A percentile compares a stretch with the other conserved stretches of the same genome.
These are phyloP conservation scores for Kurtzmaniella quercitrusa DNA, from an alignment of 1,139 yeast species.

Conservation along the genomic window DNA sequence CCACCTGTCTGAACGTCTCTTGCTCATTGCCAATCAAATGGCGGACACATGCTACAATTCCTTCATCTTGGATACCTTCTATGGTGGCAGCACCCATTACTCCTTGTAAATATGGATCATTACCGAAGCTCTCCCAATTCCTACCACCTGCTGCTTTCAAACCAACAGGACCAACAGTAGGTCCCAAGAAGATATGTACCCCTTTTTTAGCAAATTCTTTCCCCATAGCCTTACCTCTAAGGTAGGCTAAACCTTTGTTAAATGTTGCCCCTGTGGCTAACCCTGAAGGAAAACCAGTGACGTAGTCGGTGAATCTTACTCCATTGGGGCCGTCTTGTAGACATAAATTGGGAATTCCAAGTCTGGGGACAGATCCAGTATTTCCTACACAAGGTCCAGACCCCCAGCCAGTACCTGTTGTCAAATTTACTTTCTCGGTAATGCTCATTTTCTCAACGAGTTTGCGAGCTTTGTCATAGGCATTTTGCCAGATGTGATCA, in stretches of 20 bases:
- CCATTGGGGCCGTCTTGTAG: slow-evolving; percentile 68
- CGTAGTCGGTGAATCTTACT: slow-evolving; percentile 54
- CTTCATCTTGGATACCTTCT: slow-evolving; percentile 56
- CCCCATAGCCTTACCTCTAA: slow-evolving; percentile 57
- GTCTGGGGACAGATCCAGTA: slow-evolving; percentile 56
- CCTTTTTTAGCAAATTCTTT: slow-evolving; percentile 54
- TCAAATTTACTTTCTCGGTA: slow-evolving; percentile 57
- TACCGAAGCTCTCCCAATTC: slow-evolving; percentile 64
- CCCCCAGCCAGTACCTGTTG: slow-evolving; percentile 67
- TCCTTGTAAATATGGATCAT: slow-evolving; percentile 63
- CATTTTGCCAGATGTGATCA: slow-evolving; percentile 50
- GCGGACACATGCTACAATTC: slow-evolving; percentile 52
- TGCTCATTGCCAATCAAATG: slow-evolving; percentile 63
- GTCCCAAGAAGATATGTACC: slow-evolving; percentile 60
- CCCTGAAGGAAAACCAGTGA: slow-evolving; percentile 57
- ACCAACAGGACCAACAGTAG: slow-evolving; percentile 63
- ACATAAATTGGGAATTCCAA: slow-evolving; percentile 56
- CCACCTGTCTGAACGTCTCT: slow-evolving; percentile 58
- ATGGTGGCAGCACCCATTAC: slow-evolving; percentile 50
- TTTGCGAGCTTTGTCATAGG: slow-evolving; percentile 52
- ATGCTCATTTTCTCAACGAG: slow-evolving; percentile 52
- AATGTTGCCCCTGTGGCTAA: slow-evolving; percentile 58
- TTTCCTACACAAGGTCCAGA: slow-evolving; percentile 64
- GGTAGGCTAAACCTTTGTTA: slow-evolving; percentile 48
- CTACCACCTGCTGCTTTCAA: slow-evolving; percentile 61